Percentiles rank a stretch among this genome's conserved stretches.
Conservation (phyloP, 2,329 filamentous ascomycete genomes). For the Fusarium buxicola region DNA sequence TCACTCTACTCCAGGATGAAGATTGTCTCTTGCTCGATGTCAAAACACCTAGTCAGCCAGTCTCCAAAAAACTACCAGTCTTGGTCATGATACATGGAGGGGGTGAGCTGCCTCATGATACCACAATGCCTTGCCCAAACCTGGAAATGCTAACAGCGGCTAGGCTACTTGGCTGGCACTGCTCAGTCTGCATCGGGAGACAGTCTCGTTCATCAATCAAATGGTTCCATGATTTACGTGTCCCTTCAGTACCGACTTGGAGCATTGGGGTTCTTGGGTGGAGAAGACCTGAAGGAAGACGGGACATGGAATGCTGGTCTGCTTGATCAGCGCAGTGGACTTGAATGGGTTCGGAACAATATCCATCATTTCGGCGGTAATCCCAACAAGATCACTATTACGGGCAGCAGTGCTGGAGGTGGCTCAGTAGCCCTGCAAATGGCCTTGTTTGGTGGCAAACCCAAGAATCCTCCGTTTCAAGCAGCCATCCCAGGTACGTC, state of each 20-base stretch:
- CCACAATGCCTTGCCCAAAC: too few relatives aligned
- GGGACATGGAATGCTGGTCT: constrained; percentile 11
- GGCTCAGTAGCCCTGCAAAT: constrained; percentile 12
- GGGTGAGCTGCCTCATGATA: neutral
- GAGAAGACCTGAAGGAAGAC: neutral
- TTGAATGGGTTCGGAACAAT: constrained; percentile 16
- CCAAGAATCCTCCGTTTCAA: constrained; percentile 5
- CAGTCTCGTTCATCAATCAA: constrained; percentile 1
- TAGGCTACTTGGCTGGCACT: constrained; percentile 7
- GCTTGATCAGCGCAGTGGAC: constrained; percentile 9
- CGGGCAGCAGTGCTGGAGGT: constrained; percentile 5
- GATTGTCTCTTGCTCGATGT: constrained; percentile 6
- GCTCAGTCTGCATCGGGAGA: constrained; percentile 1
- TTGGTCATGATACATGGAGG: constrained; percentile 10
- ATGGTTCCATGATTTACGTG: constrained; percentile 9
- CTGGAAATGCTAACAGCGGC: neutral
- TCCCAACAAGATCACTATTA: constrained; percentile 2
- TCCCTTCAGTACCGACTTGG: constrained; percentile 13
- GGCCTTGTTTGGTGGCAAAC: constrained; percentile 2
- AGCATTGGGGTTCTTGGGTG: constrained; percentile 1
- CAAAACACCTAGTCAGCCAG: neutral
- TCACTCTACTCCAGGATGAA: neutral
- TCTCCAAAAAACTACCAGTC: neutral
- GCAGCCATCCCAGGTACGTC: constrained; percentile 15
- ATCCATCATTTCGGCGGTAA: constrained; percentile 17